A percentile compares a stretch with the other conserved stretches of the same genome.
Evolutionary conservation across 2,329 filamentous ascomycete genomes (phyloP).

Genomic region (Akanthomyces muscarius): DNA sequence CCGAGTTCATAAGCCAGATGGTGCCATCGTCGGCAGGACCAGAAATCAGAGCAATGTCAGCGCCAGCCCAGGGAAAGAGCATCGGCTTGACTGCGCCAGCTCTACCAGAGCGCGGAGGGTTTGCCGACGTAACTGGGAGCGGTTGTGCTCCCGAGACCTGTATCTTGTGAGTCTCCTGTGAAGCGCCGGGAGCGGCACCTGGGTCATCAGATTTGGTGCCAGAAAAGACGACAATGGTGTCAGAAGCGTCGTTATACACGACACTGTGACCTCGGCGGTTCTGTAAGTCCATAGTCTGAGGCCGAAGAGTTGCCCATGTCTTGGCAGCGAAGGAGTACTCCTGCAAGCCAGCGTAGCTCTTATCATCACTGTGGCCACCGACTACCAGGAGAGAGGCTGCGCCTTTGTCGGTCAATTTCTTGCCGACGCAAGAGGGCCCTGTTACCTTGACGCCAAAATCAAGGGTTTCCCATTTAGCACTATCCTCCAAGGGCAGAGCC

Average conservation of each 20-base stretch:
- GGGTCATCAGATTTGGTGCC: slow-evolving; percentile 61
- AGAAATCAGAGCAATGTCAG: slow-evolving; percentile 69
- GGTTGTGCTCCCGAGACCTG: slow-evolving; percentile 53
- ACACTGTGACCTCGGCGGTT: slow-evolving; percentile 72
- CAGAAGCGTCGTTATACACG: slow-evolving; percentile 65
- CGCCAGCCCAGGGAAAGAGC: slow-evolving; percentile 65
- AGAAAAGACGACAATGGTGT: slow-evolving; percentile 75
- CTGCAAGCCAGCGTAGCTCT: slow-evolving; percentile 71
- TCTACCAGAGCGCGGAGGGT: slow-evolving; percentile 47
- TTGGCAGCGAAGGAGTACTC: slow-evolving; percentile 53
- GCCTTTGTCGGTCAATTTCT: slow-evolving; percentile 54
- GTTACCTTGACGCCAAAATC: slow-evolving; percentile 64
- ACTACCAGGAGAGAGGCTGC: slow-evolving; percentile 72
- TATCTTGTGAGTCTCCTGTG: slow-evolving; percentile 73
- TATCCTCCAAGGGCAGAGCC: slow-evolving; percentile 63
- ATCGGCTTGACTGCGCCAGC: slow-evolving; percentile 51
- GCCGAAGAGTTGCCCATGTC: slow-evolving; percentile 47
- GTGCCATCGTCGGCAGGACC: slow-evolving; percentile 43
- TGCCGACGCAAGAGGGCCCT: slow-evolving; percentile 73
- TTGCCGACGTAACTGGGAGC: slow-evolving; percentile 52
- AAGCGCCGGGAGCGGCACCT: slow-evolving; percentile 49
- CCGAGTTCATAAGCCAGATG: slow-evolving; percentile 6
- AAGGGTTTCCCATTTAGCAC: slow-evolving; percentile 67
- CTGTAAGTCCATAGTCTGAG: slow-evolving; percentile 51
- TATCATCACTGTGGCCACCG: slow-evolving; percentile 58